These are phyloP conservation scores for Halophytophthora polymorphica DNA, from an alignment of 352 stramenopile species.

Conservation along the genomic window DNA sequence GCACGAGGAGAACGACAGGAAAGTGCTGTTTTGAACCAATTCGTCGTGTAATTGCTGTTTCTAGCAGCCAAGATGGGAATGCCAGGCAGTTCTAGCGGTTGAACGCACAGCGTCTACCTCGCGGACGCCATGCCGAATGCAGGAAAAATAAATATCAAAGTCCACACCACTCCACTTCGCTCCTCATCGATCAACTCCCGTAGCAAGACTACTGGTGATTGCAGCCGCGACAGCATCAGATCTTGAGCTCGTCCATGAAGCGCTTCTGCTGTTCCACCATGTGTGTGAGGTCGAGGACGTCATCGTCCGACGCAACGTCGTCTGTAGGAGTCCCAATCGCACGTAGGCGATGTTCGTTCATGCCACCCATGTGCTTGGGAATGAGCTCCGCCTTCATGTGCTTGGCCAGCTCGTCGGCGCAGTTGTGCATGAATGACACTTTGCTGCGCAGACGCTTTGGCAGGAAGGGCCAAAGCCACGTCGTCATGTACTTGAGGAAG, in stretches of 20 bases:
- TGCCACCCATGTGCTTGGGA: slow-evolving; percentile 48
- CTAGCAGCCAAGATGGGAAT: too few species aligned
- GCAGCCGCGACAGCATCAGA: too few species aligned
- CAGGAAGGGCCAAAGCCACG: slow-evolving; percentile 60
- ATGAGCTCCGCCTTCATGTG: slow-evolving; percentile 59
- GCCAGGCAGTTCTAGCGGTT: too few species aligned
- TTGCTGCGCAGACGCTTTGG: slow-evolving; percentile 48
- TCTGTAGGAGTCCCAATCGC: slow-evolving; percentile 6
- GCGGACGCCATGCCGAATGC: too few species aligned
- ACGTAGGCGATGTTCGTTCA: slow-evolving; percentile 35
- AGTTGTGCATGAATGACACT: slow-evolving; percentile 60
- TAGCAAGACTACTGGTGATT: too few species aligned
- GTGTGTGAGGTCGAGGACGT: slow-evolving; percentile 48
- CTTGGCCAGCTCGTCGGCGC: slow-evolving; percentile 47
- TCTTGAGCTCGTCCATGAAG: slow-evolving; percentile 40
- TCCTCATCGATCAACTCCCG: too few species aligned
- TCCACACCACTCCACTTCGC: neutral
- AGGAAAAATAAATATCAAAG: too few species aligned
- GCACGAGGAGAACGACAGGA: too few species aligned
- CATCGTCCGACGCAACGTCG: slow-evolving; percentile 16
- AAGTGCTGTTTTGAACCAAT: too few species aligned
- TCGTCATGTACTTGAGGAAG: slow-evolving; percentile 47
- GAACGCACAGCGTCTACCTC: too few species aligned
- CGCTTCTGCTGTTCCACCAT: slow-evolving; percentile 57
- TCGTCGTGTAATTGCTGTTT: too few species aligned